A percentile compares a stretch with the other conserved stretches of the same genome.
phyloP scores from a whole-genome alignment of 768 basidiomycete genomes.

The Leucocoprinus birnbaumii region DNA sequence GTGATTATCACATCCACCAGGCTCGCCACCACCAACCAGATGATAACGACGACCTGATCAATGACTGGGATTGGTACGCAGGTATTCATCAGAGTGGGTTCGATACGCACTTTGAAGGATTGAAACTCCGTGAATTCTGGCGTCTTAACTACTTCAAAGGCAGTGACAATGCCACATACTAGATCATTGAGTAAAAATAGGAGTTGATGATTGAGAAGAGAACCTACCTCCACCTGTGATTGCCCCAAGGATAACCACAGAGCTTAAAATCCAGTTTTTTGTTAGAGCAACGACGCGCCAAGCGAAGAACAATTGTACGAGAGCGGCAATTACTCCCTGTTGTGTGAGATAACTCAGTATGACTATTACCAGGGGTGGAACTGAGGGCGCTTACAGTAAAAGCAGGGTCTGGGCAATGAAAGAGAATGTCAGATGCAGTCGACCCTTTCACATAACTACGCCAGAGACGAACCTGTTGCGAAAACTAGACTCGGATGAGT shows the following conservation, averaged over 20 bases:
- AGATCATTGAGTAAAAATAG: too few species aligned
- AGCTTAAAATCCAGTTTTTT: conserved; percentile 12
- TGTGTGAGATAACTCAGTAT: background rate
- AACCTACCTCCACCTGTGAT: conserved; percentile 15
- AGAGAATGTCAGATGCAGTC: background rate
- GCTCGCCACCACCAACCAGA: conserved; percentile 15
- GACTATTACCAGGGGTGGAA: background rate
- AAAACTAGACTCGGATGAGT: conserved; percentile 28
- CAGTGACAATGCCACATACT: conserved; percentile 12
- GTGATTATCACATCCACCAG: conserved; percentile 16
- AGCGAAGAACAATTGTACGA: conserved; percentile 16
- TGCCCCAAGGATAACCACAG: conserved; percentile 4
- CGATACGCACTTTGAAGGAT: conserved; percentile 13
- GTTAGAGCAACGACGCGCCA: conserved; percentile 16
- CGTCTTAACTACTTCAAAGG: conserved; percentile 11
- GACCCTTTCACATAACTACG: background rate
- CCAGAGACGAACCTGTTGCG: conserved; percentile 26
- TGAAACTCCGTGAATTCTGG: conserved; percentile 15
- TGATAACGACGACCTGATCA: conserved; percentile 12
- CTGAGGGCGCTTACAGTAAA: conserved; percentile 5
- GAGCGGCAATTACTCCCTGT: conserved; percentile 14
- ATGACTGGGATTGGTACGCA: background rate
- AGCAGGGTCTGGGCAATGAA: conserved; percentile 11
- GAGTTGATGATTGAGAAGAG: too few species aligned
- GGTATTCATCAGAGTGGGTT: background rate